phyloP scores from a whole-genome alignment of 2,329 filamentous ascomycete genomes.

The Hirsutella rhossiliensis region DNA sequence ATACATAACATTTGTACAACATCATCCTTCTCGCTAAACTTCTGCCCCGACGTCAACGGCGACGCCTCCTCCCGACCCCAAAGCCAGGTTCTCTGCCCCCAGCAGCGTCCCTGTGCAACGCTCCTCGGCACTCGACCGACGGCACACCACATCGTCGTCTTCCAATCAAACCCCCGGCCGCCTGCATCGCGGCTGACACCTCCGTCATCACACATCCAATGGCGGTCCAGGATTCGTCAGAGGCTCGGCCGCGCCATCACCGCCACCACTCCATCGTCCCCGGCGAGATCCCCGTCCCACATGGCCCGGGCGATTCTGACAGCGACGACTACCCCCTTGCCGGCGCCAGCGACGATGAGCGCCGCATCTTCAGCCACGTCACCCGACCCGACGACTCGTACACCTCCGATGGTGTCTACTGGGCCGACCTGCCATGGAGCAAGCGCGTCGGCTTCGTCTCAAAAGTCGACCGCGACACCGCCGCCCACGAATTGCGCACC shows the following conservation, averaged over 20 bases:
- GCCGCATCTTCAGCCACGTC: slow-evolving; percentile 60
- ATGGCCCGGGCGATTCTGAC: slow-evolving; percentile 35
- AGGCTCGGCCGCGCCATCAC: slow-evolving; percentile 11
- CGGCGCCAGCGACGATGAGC: slow-evolving; percentile 35
- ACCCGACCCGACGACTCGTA: slow-evolving; percentile 85
- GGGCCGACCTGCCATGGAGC: slow-evolving; percentile 69
- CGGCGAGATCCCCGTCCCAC: slow-evolving; percentile 44
- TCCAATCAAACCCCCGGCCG: background rate
- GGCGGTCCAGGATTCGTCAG: slow-evolving; percentile 1
- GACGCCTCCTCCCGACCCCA: background rate
- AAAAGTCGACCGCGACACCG: slow-evolving; percentile 59
- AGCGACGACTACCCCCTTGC: slow-evolving; percentile 31
- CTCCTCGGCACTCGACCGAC: background rate
- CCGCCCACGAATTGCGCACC: slow-evolving; percentile 49
- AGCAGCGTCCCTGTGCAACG: background rate
- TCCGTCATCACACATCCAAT: background rate
- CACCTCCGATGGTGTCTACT: slow-evolving; percentile 73
- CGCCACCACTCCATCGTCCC: slow-evolving; percentile 22
- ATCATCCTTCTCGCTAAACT: background rate
- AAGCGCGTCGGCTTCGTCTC: slow-evolving; percentile 66
- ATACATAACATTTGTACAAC: background rate
- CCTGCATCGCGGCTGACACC: background rate
- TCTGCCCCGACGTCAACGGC: background rate
- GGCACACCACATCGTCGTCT: background rate
- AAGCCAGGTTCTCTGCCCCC: background rate